A percentile compares a stretch with the other conserved stretches of the same genome.
Evolutionary conservation across 2,329 filamentous ascomycete species (phyloP).

Genomic region (Aspergillus sp.): DNA sequence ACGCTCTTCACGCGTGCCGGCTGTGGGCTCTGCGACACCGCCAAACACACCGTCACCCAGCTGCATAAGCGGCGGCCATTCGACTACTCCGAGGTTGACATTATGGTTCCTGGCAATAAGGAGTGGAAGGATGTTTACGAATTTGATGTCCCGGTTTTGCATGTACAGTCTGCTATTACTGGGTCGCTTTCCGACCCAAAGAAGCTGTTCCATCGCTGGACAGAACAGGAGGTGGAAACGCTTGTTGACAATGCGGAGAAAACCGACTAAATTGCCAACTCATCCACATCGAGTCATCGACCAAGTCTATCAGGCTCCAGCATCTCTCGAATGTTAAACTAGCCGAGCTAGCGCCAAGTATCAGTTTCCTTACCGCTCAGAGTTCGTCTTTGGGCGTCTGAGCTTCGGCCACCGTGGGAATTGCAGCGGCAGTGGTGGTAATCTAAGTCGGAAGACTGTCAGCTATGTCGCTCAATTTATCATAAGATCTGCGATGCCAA

Average conservation of each 20-base stretch:
- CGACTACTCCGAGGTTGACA: conserved; percentile 59
- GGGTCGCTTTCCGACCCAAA: conserved; percentile 53
- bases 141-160: conserved; percentile 64
- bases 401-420: neutral
- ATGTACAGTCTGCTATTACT: conserved; percentile 53
- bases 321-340: no score
- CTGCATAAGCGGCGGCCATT: conserved; percentile 55
- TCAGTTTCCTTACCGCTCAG: neutral
- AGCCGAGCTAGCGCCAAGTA: neutral
- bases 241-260: conserved; percentile 52
- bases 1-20: conserved; percentile 62
- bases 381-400: neutral
- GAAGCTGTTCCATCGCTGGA: conserved; percentile 65
- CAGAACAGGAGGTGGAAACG: conserved; percentile 55
- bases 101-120: conserved; percentile 55
- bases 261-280: neutral
- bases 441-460: neutral
- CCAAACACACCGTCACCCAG: conserved; percentile 56
- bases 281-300: neutral
- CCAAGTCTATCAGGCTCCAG: neutral
- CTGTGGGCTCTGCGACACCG: conserved; percentile 62
- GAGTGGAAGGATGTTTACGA: conserved; percentile 63
- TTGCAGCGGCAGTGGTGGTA: neutral
- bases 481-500: neutral
- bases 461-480: neutral